Percentiles rank a stretch among this genome's conserved stretches.
Evolutionary conservation across 2,329 filamentous ascomycete species (phyloP).

Genomic region (Pezicula radicicola): DNA sequence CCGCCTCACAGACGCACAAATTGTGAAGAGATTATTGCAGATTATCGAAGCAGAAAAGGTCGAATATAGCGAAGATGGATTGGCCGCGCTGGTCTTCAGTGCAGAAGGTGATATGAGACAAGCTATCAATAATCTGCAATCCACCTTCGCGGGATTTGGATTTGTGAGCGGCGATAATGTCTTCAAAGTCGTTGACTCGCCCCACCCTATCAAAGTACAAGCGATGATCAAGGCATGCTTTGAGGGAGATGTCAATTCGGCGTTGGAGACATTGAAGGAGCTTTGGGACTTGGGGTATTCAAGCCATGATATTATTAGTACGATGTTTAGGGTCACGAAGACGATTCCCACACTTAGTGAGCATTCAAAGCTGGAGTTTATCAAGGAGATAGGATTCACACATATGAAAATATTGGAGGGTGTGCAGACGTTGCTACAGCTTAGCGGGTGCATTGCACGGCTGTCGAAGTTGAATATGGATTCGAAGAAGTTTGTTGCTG

Average conservation of each 20-base stretch:
- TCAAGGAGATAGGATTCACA: conserved; percentile 97
- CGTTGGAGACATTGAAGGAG: conserved; percentile 82
- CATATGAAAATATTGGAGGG: conserved; percentile 99
- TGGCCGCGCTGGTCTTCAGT: conserved; percentile 94
- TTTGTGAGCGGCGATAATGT: conserved; percentile 98
- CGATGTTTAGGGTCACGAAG: conserved; percentile 98
- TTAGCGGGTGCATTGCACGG: conserved; percentile 88
- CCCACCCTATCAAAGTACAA: conserved; percentile 97
- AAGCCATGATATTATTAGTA: conserved; percentile 98
- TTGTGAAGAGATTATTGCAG: conserved; percentile 86
- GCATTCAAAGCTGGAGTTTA: conserved; percentile 94
- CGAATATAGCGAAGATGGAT: conserved; percentile 85
- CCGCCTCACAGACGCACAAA: conserved; percentile 85
- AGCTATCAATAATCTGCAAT: conserved; percentile 97
- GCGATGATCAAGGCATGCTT: conserved; percentile 98
- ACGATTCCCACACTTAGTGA: conserved; percentile 89
- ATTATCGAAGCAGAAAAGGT: conserved; percentile 92
- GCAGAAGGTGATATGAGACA: conserved; percentile 99
- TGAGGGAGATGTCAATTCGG: conserved; percentile 85
- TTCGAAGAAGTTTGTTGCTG: conserved; percentile 66
- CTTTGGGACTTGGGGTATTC: conserved; percentile 95
- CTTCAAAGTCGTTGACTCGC: conserved; percentile 94
- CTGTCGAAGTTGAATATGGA: conserved; percentile 97
- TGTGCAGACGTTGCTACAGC: conserved; percentile 88
- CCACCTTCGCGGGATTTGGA: conserved; percentile 87